phyloP scores from a whole-genome alignment of 495 filamentous ascomycete genomes.

The Talaromyces wortmannii region DNA sequence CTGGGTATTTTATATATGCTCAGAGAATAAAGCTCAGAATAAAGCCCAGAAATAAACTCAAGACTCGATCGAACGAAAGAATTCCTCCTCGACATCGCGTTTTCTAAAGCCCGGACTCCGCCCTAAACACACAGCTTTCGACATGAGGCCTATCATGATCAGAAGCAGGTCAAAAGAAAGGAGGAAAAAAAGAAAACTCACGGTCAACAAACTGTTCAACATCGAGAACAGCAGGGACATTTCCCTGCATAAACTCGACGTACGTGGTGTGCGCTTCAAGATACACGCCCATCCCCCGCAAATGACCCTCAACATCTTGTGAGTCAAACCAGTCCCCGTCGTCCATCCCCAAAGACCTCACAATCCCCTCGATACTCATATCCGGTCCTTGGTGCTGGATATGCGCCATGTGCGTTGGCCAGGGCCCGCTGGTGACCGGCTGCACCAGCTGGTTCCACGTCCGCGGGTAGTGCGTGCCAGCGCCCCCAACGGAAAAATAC shows the following conservation, averaged over 20 bases:
- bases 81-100: slow-evolving; percentile 13
- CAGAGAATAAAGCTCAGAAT: not conserved
- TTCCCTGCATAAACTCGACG: not conserved
- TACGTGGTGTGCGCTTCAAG: not conserved
- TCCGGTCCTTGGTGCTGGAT: not conserved
- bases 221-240: not conserved
- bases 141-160: not conserved
- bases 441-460: not conserved
- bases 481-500: not conserved
- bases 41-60: not conserved
- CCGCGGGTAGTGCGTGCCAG: not conserved
- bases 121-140: slow-evolving; percentile 1
- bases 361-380: not conserved
- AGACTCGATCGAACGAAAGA: slow-evolving; percentile 1
- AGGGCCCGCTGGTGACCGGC: not conserved
- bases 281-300: not conserved
- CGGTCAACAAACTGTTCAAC: not conserved
- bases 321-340: slow-evolving; percentile 3
- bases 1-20: no score
- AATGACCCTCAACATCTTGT: slow-evolving; percentile 2
- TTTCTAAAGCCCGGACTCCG: not conserved
- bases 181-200: not conserved
- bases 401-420: not conserved
- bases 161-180: not conserved
- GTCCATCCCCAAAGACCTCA: not conserved